Percentiles rank a stretch among this genome's conserved stretches.
These are phyloP conservation scores for Lipomyces orientalis DNA, from an alignment of 805 yeast genomes.

Conservation along the genomic window DNA sequence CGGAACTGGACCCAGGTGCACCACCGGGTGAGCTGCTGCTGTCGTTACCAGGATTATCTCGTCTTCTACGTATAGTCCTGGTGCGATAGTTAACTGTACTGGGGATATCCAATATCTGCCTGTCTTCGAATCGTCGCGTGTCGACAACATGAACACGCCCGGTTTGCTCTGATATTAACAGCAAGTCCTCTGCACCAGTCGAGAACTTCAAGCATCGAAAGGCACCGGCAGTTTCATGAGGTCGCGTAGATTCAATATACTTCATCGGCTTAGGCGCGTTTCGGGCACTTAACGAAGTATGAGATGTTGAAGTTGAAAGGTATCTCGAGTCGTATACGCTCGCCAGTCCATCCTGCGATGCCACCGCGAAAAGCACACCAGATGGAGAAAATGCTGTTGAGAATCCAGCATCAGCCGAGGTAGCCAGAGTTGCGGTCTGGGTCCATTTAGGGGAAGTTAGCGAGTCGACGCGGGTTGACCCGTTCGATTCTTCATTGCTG, in stretches of 20 bases:
- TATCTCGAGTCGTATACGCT: conserved; percentile 78
- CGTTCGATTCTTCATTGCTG: neutral
- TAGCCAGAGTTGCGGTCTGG: conserved; percentile 52
- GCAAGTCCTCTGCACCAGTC: conserved; percentile 71
- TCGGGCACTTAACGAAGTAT: conserved; percentile 38
- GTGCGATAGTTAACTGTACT: conserved; percentile 1
- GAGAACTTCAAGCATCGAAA: conserved; percentile 70
- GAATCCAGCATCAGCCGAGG: conserved; percentile 78
- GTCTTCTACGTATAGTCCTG: neutral
- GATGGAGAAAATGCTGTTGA: conserved; percentile 80
- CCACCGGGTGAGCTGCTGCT: neutral
- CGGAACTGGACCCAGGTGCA: neutral
- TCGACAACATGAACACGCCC: conserved; percentile 88
- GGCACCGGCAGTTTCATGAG: conserved; percentile 60
- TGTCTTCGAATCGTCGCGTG: conserved; percentile 71
- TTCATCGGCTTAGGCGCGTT: conserved; percentile 39
- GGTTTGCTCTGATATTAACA: conserved; percentile 80
- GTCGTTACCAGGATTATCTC: conserved; percentile 1
- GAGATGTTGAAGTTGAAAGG: conserved; percentile 56
- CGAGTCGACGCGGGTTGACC: neutral
- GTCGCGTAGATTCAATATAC: conserved; percentile 52
- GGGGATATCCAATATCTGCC: conserved; percentile 65
- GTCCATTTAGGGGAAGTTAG: conserved; percentile 41
- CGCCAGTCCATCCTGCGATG: conserved; percentile 86
- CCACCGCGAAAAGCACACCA: conserved; percentile 73